phyloP scores from a whole-genome alignment of 1,284 basidiomycete species.

The Schizopora paradoxa region DNA sequence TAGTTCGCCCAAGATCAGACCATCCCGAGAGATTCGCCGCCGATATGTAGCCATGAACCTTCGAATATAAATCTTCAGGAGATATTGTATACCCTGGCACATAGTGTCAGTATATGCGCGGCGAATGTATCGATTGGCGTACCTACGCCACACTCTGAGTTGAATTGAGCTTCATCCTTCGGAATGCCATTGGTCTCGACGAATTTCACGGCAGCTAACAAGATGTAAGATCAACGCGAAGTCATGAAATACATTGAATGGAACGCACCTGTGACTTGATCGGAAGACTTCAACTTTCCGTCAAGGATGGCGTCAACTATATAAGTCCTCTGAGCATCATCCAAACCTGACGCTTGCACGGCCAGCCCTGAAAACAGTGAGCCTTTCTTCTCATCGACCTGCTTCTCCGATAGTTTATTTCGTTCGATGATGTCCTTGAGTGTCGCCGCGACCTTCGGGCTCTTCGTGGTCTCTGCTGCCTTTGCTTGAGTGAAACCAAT shows the following conservation, averaged over 20 bases:
- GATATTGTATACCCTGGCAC: slow-evolving; percentile 75
- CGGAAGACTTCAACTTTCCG: slow-evolving; percentile 72
- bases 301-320: slow-evolving; percentile 66
- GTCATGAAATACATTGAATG: slow-evolving; percentile 1
- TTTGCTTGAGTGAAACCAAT: slow-evolving; percentile 78
- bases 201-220: slow-evolving; percentile 75
- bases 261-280: slow-evolving; percentile 80
- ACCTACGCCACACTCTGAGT: slow-evolving; percentile 87
- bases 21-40: slow-evolving; percentile 60
- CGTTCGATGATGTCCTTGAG: slow-evolving; percentile 70
- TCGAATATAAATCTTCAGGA: slow-evolving; percentile 57
- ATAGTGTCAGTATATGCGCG: slow-evolving; percentile 5
- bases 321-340: slow-evolving; percentile 57
- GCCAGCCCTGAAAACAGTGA: slow-evolving; percentile 69
- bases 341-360: slow-evolving; percentile 57
- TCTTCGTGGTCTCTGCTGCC: slow-evolving; percentile 80
- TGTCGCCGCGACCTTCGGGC: slow-evolving; percentile 65
- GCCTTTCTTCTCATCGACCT: slow-evolving; percentile 78
- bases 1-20: slow-evolving; percentile 65
- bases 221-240: slow-evolving; percentile 10
- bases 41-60: slow-evolving; percentile 59
- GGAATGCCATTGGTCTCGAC: slow-evolving; percentile 57
- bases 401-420: slow-evolving; percentile 42
- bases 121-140: not conserved
- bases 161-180: slow-evolving; percentile 70